Evolutionary conservation across 1,284 basidiomycete genomes (phyloP), one percentile per base, ranked within the genome.

Genomic region (Cerioporus squamosus): DNA sequence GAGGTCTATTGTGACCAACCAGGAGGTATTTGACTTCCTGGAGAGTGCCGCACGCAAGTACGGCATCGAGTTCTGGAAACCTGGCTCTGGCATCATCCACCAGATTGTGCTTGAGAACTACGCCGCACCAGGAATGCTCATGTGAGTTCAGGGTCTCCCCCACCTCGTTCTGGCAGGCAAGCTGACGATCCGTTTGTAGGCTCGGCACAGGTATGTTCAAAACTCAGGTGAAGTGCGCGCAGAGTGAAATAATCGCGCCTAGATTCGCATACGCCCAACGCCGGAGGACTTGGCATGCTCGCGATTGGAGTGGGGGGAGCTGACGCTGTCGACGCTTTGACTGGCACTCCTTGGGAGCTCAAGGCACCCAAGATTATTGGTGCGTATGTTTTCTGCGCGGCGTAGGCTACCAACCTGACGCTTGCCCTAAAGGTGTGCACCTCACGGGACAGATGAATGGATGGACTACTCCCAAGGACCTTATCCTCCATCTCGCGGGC

Each of bases 81-180:
- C 97, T 18, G 97, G 97, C 39, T 94, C 91, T 45, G 95, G 95
- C 47, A 95, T 95, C 66, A 96, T 99, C 63, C 97, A 99, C 76
- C 97, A 99, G 74, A 98, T 99, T 63, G 97, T 99, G 8, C 82
- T 99, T 50, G 97, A 99, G 77, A 99, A 97, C 73, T 97, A 97
- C 71, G 94, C 95, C 26, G 94, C 95, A 51, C 90, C 91, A 31
- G 90, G 90, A 62, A 91, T 93, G 84, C 81, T 93, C 44, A 92
- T 94, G 90, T 90, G 60, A 61, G 83, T 78, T 18, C 22, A 17
- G 15, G 17, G 1, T 33, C 17, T 14, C 18, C 18, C n/a, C 47
- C 26, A 36, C 38, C 20, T 22, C 40, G 48, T 24, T 45, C 45
- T 14, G 15, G 12, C 7, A 29, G 29, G 14, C 12, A 53, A 44